Evolutionary conservation across 345 rosid species (phyloP).

Genomic region (Bretschneidera sinensis): DNA sequence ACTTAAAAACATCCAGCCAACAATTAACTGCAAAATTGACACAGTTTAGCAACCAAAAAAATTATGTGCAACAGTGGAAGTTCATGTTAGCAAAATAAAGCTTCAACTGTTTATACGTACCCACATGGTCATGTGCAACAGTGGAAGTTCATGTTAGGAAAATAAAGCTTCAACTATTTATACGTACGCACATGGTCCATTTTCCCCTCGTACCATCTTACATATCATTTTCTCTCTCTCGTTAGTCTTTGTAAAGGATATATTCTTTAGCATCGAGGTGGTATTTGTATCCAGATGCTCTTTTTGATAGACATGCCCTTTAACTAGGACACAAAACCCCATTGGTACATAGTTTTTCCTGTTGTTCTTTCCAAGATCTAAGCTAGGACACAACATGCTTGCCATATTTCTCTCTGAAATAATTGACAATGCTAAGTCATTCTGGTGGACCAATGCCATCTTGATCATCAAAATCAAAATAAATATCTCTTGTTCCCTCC

Average conservation of each 20-base stretch:
- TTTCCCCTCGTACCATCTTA: constrained; percentile 34
- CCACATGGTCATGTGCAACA: too few species aligned
- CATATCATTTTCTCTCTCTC: constrained; percentile 40
- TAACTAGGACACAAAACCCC: constrained; percentile 71
- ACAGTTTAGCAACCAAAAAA: neutral
- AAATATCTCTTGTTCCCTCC: constrained; percentile 26
- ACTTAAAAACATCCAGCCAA: neutral
- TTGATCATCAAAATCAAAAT: constrained; percentile 39
- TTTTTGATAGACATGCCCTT: constrained; percentile 81
- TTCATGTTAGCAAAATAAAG: neutral
- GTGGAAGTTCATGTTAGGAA: too few species aligned
- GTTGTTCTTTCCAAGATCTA: constrained; percentile 58
- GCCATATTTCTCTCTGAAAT: constrained; percentile 53
- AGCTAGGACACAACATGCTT: constrained; percentile 52
- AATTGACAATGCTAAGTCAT: constrained; percentile 37
- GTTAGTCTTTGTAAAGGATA: constrained; percentile 48
- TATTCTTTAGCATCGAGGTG: constrained; percentile 29
- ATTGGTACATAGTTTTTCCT: constrained; percentile 59
- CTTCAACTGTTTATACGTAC: too few species aligned
- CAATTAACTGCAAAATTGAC: too few species aligned
- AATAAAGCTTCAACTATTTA: neutral
- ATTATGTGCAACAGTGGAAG: neutral
- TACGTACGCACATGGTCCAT: constrained; percentile 82
- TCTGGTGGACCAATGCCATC: constrained; percentile 32
- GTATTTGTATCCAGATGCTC: constrained; percentile 45